Evolutionary conservation across 352 stramenopile species (phyloP).

Genomic region (Globisporangium nunn): DNA sequence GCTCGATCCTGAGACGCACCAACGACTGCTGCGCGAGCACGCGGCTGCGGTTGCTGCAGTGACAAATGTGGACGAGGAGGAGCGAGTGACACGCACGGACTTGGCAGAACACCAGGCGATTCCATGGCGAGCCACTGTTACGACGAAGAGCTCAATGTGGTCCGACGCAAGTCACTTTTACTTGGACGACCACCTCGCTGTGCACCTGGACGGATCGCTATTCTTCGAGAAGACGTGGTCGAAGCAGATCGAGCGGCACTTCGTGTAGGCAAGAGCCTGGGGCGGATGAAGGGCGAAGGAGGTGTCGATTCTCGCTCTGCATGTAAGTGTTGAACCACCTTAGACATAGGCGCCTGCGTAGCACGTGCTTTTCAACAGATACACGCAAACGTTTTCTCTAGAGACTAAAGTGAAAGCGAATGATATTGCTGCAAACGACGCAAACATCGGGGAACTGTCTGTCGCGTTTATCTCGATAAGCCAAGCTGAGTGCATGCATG

Average conservation of each 20-base stretch:
- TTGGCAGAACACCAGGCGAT: constrained; percentile 23
- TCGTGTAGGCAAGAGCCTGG: constrained; percentile 14
- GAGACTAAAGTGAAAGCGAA: no score
- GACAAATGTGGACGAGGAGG: constrained; percentile 6
- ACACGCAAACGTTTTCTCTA: no score
- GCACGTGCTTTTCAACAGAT: no score
- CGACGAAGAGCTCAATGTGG: constrained; percentile 40
- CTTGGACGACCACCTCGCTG: constrained; percentile 26
- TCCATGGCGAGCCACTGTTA: constrained; percentile 28
- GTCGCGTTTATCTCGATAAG: no score
- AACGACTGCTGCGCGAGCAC: constrained; percentile 16
- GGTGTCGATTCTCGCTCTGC: no score
- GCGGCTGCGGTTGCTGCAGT: constrained; percentile 12
- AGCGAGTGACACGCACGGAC: constrained; percentile 19
- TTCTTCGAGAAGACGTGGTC: constrained; percentile 38
- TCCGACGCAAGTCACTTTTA: constrained; percentile 26
- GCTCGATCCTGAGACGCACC: constrained; percentile 13
- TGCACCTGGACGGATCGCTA: constrained; percentile 22
- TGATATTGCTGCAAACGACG: no score
- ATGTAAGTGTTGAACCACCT: no score
- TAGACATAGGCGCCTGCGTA: no score
- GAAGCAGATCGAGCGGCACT: constrained; percentile 27
- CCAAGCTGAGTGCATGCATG: no score
- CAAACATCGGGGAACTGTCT: no score
- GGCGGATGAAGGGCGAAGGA: no score